Conservation (phyloP, 1,284 basidiomycete species). For the Cutaneotrichosporon sp. region DNA sequence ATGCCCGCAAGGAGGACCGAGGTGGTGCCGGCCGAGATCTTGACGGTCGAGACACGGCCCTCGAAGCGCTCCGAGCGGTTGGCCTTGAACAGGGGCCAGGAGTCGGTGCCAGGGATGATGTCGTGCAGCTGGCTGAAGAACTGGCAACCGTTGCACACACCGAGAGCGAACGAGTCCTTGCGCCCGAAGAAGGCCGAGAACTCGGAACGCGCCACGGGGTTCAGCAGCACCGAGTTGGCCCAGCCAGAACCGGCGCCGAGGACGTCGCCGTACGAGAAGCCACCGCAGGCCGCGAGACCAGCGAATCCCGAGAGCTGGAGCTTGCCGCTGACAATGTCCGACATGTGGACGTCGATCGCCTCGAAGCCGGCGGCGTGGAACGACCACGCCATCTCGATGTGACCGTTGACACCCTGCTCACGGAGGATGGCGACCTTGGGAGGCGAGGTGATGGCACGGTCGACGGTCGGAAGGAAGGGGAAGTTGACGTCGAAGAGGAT, state of each 20-base stretch:
- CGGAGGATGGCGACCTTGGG: constrained; percentile 94
- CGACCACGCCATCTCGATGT: constrained; percentile 98
- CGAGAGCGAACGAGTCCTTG: constrained; percentile 81
- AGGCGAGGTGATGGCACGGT: constrained; percentile 54
- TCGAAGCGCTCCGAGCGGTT: constrained; percentile 92
- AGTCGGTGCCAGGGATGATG: constrained; percentile 80
- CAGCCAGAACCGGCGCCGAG: constrained; percentile 97
- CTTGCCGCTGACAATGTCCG: constrained; percentile 79
- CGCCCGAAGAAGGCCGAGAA: constrained; percentile 81
- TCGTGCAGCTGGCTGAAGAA: constrained; percentile 85
- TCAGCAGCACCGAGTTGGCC: constrained; percentile 89
- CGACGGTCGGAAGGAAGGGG: constrained; percentile 60
- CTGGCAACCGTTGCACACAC: constrained; percentile 98
- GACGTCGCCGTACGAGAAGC: constrained; percentile 98
- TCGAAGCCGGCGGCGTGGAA: constrained; percentile 92
- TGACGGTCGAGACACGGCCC: constrained; percentile 76
- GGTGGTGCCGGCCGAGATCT: constrained; percentile 61
- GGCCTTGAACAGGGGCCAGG: constrained; percentile 89
- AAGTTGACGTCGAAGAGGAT: constrained; percentile 70
- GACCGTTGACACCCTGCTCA: constrained; percentile 98
- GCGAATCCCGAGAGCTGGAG: constrained; percentile 70
- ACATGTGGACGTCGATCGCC: constrained; percentile 97
- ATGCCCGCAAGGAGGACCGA: constrained; percentile 89
- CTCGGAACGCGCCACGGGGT: constrained; percentile 69
- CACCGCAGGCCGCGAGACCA: constrained; percentile 93